phyloP scores from a whole-genome alignment of 306 rosid species.

The Sindora glabra region DNA sequence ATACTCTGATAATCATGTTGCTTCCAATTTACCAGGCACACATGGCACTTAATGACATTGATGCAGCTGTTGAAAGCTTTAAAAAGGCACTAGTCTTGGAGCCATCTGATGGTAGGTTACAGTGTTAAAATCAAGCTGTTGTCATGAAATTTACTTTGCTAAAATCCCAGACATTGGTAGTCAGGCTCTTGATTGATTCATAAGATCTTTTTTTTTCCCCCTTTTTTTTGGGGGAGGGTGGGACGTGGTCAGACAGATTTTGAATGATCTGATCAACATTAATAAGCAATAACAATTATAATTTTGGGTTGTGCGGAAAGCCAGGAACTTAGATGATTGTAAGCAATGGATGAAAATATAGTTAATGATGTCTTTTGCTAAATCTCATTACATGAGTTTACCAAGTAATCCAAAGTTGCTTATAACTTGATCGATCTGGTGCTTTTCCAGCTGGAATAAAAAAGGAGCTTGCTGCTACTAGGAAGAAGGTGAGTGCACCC shows the following conservation, averaged over 20 bases:
- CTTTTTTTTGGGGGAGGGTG: too few species aligned
- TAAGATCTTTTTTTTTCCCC: too few species aligned
- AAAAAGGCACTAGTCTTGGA: slow-evolving; percentile 68
- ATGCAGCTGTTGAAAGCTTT: slow-evolving; percentile 82
- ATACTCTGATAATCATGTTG: slow-evolving; percentile 11
- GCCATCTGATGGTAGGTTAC: slow-evolving; percentile 71
- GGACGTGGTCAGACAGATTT: too few species aligned
- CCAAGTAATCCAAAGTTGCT: background rate
- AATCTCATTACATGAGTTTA: background rate
- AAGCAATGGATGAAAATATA: background rate
- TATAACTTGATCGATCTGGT: slow-evolving; percentile 8
- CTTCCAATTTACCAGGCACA: slow-evolving; percentile 44
- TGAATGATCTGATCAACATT: background rate
- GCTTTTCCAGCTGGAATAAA: slow-evolving; percentile 70
- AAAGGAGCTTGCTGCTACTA: slow-evolving; percentile 69
- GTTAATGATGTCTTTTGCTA: background rate
- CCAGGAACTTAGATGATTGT: background rate
- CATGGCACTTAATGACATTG: slow-evolving; percentile 77
- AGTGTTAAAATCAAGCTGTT: background rate
- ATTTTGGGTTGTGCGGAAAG: background rate
- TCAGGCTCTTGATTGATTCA: background rate
- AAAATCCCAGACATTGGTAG: background rate
- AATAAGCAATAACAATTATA: background rate
- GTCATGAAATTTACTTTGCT: background rate
- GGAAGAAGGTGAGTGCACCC: slow-evolving; percentile 50